Percentiles rank a stretch among this genome's conserved stretches.
Conservation (phyloP, 116 monocot species). For the Dioscorea cayenensis region DNA sequence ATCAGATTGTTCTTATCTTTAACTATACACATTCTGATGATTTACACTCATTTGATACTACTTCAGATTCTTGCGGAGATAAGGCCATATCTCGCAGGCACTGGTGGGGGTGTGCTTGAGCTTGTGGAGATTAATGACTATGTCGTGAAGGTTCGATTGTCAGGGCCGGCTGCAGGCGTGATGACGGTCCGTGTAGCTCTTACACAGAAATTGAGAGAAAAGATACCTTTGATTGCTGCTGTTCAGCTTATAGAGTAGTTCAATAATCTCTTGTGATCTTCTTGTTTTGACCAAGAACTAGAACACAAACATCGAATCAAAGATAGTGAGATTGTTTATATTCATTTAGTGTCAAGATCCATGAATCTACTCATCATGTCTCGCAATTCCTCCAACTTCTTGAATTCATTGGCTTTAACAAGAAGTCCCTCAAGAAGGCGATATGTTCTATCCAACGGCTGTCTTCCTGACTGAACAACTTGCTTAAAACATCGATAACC, state of each 20-base stretch:
- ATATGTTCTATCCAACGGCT: slow-evolving; percentile 52
- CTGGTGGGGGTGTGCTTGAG: slow-evolving; percentile 82
- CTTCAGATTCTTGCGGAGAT: slow-evolving; percentile 87
- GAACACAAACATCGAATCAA: background rate
- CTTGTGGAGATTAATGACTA: slow-evolving; percentile 62
- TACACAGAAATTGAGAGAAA: slow-evolving; percentile 87
- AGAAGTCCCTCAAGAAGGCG: slow-evolving; percentile 56
- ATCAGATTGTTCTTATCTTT: background rate
- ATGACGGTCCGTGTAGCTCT: slow-evolving; percentile 94
- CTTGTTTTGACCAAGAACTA: background rate
- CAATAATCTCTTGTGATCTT: background rate
- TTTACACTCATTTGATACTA: background rate
- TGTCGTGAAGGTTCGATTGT: slow-evolving; percentile 58
- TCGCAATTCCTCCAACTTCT: slow-evolving; percentile 47
- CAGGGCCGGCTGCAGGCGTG: slow-evolving; percentile 84
- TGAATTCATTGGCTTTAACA: slow-evolving; percentile 10
- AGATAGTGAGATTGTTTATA: background rate
- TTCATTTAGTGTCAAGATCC: background rate
- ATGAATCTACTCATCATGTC: slow-evolving; percentile 24
- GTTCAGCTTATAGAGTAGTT: slow-evolving; percentile 69
- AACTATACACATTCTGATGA: background rate
- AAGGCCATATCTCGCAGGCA: slow-evolving; percentile 79
- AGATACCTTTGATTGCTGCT: slow-evolving; percentile 82
- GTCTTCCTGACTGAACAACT: slow-evolving; percentile 52
- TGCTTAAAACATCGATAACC: slow-evolving; percentile 62